phyloP scores from a whole-genome alignment of 345 rosid genomes.

The Hirschfeldia incana region DNA sequence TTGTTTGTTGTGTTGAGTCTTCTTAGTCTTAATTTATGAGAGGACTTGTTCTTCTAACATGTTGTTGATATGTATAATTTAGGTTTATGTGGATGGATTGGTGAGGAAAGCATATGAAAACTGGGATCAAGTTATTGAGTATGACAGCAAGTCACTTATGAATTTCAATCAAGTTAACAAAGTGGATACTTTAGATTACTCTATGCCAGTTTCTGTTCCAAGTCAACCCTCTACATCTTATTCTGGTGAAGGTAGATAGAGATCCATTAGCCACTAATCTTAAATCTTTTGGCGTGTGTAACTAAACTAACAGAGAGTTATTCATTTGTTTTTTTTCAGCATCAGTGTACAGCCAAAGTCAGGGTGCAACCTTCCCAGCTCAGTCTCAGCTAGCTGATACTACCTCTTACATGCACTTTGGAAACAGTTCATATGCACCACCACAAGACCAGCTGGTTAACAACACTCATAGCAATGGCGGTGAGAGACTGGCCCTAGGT shows the following conservation, averaged over 20 bases:
- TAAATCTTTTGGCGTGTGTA: too few relatives aligned
- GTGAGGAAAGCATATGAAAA: constrained; percentile 97
- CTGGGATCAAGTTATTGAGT: constrained; percentile 85
- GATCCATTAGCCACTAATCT: not conserved
- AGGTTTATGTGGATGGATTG: constrained; percentile 78
- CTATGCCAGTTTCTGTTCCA: constrained; percentile 52
- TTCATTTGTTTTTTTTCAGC: constrained; percentile 26
- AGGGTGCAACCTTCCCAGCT: constrained; percentile 41
- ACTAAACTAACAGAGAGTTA: too few relatives aligned
- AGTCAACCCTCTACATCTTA: constrained; percentile 55
- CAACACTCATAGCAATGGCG: constrained; percentile 30
- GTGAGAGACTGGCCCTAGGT: constrained; percentile 34
- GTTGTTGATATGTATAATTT: not conserved
- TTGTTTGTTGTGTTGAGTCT: not conserved
- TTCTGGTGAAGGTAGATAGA: constrained; percentile 71
- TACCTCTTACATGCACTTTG: constrained; percentile 48
- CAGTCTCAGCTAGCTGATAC: constrained; percentile 54
- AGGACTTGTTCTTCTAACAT: not conserved
- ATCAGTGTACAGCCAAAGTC: not conserved
- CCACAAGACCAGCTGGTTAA: constrained; percentile 45
- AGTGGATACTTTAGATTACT: constrained; percentile 43
- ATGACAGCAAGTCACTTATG: constrained; percentile 76
- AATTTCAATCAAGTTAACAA: constrained; percentile 51
- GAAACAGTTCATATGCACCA: constrained; percentile 48
- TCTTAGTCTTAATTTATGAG: not conserved